A percentile compares a stretch with the other conserved stretches of the same genome.
phyloP scores from a whole-genome alignment of 2,329 filamentous ascomycete genomes.

The Nemania serpens region DNA sequence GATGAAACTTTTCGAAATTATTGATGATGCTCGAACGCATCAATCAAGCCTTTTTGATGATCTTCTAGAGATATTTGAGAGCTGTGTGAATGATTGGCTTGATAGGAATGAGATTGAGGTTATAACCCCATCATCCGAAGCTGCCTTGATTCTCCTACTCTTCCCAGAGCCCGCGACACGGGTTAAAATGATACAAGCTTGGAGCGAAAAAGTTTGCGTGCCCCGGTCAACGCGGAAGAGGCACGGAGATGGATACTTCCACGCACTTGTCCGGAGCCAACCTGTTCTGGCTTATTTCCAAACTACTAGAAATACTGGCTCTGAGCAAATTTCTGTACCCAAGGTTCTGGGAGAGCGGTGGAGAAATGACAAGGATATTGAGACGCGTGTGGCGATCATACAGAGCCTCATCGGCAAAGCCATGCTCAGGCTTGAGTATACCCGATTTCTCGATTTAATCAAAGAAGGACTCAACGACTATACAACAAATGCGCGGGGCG shows the following conservation, averaged over 20 bases:
- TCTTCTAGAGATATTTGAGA: slow-evolving; percentile 37
- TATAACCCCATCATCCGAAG: slow-evolving; percentile 54
- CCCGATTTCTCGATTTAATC: slow-evolving; percentile 52
- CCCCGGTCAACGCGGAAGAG: slow-evolving; percentile 42
- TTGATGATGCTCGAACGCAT: slow-evolving; percentile 24
- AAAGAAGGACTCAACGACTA: slow-evolving; percentile 79
- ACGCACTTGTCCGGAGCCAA: slow-evolving; percentile 57
- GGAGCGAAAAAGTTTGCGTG: slow-evolving; percentile 51
- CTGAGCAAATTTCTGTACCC: slow-evolving; percentile 40
- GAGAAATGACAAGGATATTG: slow-evolving; percentile 54
- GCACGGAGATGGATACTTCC: slow-evolving; percentile 57
- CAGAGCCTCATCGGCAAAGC: slow-evolving; percentile 56
- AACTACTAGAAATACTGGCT: slow-evolving; percentile 34
- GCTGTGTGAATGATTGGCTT: slow-evolving; percentile 52
- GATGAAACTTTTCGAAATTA: slow-evolving; percentile 16
- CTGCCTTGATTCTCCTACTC: slow-evolving; percentile 55
- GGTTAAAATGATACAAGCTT: slow-evolving; percentile 48
- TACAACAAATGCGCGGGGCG: slow-evolving; percentile 84
- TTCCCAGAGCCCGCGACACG: slow-evolving; percentile 47
- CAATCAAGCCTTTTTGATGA: slow-evolving; percentile 26
- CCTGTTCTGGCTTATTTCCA: slow-evolving; percentile 42
- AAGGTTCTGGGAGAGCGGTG: slow-evolving; percentile 58
- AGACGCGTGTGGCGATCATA: slow-evolving; percentile 60
- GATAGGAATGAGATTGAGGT: slow-evolving; percentile 56
- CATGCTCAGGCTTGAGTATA: slow-evolving; percentile 48